Base-by-base conservation (phyloP, 2,329 filamentous ascomycete species). In the Lachnellula willkommii region DNA sequence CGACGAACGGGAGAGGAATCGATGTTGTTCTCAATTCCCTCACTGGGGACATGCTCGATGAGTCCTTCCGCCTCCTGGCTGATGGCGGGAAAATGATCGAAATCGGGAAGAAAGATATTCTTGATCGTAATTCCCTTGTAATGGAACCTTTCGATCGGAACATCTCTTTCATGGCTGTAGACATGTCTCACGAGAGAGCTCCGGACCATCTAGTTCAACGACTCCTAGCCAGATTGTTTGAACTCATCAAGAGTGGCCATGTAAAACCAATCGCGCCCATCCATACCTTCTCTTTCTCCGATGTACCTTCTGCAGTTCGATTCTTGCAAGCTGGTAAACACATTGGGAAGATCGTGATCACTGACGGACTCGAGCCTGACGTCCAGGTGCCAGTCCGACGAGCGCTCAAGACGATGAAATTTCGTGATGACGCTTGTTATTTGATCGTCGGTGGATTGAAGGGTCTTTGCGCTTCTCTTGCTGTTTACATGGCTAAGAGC, bases 341-440 rank as follows among this genome's bases (percentile, higher is more conserved):
- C 52, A 68, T 76, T 15, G 76, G 75, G 0, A 78, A 78, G 53
- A 66, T 76, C 5, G 67, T 75, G 5, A 56, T 63, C 26, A 47
- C 62, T 5, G 50, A 59, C 56, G 53, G 56, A 17, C 22, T 52
- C 32, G 43, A 45, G 15, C 35, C 28, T 28, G 22, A 53, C 26
- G 37, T 56, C n/a, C 26, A 32, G 6, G 20, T 54, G 20, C 28
- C 37, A 14, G 22, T 36, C 1, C 20, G 32, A 35, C 53, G 17
- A 32, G 60, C 39, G 22, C 53, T 14, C 26, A 50, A 70, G 9
- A 70, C 0, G 52, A 64, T 14, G 3, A 40, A 43, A 6, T 26
- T 64, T 14, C 28, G n/a, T 17, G 11, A 37, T 2, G 52, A 65
- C 51, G 54, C 26, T 6, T 60, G 59, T 1, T 66, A 65, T 47